Base-by-base conservation (phyloP, 805 yeast species). In the Priceomyces haplophilus region DNA sequence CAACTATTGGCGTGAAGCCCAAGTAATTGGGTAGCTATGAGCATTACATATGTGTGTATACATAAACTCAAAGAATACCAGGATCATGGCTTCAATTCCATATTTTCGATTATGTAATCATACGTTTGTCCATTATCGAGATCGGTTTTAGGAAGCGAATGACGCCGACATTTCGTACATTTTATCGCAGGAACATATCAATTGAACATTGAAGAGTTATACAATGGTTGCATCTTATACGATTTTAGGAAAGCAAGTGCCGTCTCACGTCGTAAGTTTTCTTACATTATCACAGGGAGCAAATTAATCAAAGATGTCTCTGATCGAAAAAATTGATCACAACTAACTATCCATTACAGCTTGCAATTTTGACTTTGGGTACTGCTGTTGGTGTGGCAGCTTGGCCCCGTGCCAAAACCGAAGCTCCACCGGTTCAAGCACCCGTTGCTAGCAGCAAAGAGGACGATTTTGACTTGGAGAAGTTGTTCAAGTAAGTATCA, bases 1-100 rank as follows among this genome's bases (percentile, higher is more conserved):
- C 12, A 76, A 75, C 49, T 83, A 80, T 55, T 83, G 85, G 84
- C 55, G 75, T 27, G 75, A 73, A 46, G 65, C 69, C 23, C 34
- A 25, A 13, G 39, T 32, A n/a, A 20, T 30, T 13, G 33, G 24
- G 17, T 25, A 38, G 10, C 7, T 13, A 25, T 10, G 12, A 10
- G 33, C 12, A 15, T 7, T 30, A 30, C 13, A 13, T 15, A 30
- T 15, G 7, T 30, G 15, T 30, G 10, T 30, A 30, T 30, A 13
- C 15, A 4, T 17, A 19, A 34, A 19, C n/a, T 34, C 15, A 12
- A 13, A 34, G 15, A 34, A 7, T 34, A 32, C 16, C 4, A n/a
- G 17, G 4, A 16, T 7, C 15, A 6, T 7, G 7, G 7, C 17
- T 10, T 30, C 12, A 13, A 7, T 30, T 30, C 7, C 33, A 30